Conservation (phyloP, 495 filamentous ascomycete species). For the Penicillium cataractarum region DNA sequence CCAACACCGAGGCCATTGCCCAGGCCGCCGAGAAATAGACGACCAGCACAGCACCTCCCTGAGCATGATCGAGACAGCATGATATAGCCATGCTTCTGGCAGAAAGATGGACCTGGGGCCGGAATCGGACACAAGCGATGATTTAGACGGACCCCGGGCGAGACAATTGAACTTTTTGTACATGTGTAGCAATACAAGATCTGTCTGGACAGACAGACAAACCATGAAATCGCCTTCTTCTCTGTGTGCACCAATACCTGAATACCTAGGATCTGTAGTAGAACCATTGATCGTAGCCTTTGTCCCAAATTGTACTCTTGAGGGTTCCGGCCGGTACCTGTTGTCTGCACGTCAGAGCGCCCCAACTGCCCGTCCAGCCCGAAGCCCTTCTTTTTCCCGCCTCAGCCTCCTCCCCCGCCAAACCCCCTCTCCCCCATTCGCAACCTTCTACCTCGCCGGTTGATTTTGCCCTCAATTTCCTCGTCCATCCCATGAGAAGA, state of each 20-base stretch:
- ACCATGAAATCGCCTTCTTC: constrained; percentile 34
- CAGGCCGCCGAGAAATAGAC: constrained; percentile 50
- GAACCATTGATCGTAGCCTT: neutral
- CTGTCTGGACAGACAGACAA: constrained; percentile 22
- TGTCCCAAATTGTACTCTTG: neutral
- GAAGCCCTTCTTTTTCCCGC: constrained; percentile 35
- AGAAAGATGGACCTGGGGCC: constrained; percentile 23
- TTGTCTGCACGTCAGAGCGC: constrained; percentile 31
- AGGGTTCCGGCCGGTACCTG: constrained; percentile 16
- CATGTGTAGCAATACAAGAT: constrained; percentile 50
- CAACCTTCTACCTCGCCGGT: constrained; percentile 9
- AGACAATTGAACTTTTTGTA: constrained; percentile 40
- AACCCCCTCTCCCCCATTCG: constrained; percentile 23
- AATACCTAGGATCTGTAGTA: constrained; percentile 19
- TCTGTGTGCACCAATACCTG: constrained; percentile 2
- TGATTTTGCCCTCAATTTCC: neutral
- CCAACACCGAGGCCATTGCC: constrained; percentile 65
- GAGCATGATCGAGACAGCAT: constrained; percentile 15
- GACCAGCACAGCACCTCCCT: constrained; percentile 9
- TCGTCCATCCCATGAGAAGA: constrained; percentile 20
- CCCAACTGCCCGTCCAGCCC: constrained; percentile 20
- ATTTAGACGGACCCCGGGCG: constrained; percentile 22
- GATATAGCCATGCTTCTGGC: constrained; percentile 23
- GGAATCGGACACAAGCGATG: constrained; percentile 22
- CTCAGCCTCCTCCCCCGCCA: constrained; percentile 17